Evolutionary conservation across 352 stramenopile species (phyloP), one percentile per base, ranked within the genome.

Genomic region (Pythium aquatile): DNA sequence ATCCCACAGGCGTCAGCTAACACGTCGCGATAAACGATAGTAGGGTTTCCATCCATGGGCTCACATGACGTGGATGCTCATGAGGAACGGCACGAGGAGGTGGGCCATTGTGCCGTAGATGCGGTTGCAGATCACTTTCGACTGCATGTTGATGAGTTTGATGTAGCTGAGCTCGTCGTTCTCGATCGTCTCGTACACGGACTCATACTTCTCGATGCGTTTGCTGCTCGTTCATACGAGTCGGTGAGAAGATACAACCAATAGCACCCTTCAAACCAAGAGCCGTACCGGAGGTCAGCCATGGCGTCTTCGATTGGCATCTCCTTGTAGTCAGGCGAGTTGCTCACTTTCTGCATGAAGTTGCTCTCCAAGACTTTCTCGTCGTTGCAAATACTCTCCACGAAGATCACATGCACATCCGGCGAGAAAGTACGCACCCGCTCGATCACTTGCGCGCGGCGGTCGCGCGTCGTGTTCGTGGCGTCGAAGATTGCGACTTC

Each of bases 361-460:
- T 81, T 86, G 42, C 65, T 76, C 47, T 85, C 73, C 9, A 87
- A 73, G 49, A 94, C 83, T 40, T 73, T 49, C 7, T 71, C 61
- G 57, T 94, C 81, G 44, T 94, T 75, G 69, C 86, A 95, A 52
- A 97, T 87, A 40, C 73, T 87, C 66, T 97, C 90, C 9, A 97
- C 64, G 64, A 96, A 92, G 32, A 97, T 78, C 11, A 91, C 69
- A 28, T 81, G 78, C 55, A 74, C 61, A 20, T 74, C 73, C 5
- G 56, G 28, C 1, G 65, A 71, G 55, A 71, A 66, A 9, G 60
- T 44, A 33, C 51, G 51, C 42, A 68, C 75, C 39, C 61, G 58
- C 2, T 69, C 63, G 26, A 75, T 59, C 24, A 81, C 66, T 40
- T 66, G 58, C 3, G 49, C 47, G 4, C 75, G 66, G 5, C 77